Evolutionary conservation across 169 alveolate genomes (phyloP), one percentile per base, ranked within the genome.

Genomic region (Theileria parva): DNA sequence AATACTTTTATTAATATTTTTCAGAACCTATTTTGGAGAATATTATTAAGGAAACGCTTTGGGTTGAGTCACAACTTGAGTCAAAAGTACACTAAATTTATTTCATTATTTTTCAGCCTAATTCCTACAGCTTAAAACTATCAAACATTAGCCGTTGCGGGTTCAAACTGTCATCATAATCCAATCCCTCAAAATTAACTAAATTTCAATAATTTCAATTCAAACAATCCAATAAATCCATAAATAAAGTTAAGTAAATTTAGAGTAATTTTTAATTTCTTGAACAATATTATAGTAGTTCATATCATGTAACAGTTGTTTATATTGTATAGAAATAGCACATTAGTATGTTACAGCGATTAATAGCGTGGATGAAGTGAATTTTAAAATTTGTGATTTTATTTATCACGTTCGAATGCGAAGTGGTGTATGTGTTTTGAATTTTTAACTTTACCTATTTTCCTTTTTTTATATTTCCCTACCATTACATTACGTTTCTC

Each of bases 11-110:
- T 64, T n/a, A 17, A 55, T 21, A 55, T 55, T 34, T 6, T 17
- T n/a, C 32, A 64, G 73, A 57, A 19, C 69, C 65, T 9, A 64
- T 55, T n/a, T 64, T 81, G 59, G 88, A 74, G 34, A 0, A 50
- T 13, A 69, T 81, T n/a, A 74, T 75, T 23, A 81, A 81, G 60
- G 86, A 81, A 27, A 60, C 85, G 21, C n/a, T 30, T 25, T 81
- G 88, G 88, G 70, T 81, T 50, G 73, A 81, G 37, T 13, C 32
- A 17, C 19, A 81, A 50, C 63, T 81, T 21, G 25, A 44, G 30
- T 27, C 37, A 30, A 53, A 74, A 39, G 74, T 17, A 2, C 53
- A 9, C 1, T 66, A 55, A 74, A 57, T 69, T 6, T 32, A 50
- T 69, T 5, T 7, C 37, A 50, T 3, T 69, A 37, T 37, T 3